Percentiles rank a stretch among this genome's conserved stretches.
phyloP scores from a whole-genome alignment of 164 flowering plant species.

The Piper longum region DNA sequence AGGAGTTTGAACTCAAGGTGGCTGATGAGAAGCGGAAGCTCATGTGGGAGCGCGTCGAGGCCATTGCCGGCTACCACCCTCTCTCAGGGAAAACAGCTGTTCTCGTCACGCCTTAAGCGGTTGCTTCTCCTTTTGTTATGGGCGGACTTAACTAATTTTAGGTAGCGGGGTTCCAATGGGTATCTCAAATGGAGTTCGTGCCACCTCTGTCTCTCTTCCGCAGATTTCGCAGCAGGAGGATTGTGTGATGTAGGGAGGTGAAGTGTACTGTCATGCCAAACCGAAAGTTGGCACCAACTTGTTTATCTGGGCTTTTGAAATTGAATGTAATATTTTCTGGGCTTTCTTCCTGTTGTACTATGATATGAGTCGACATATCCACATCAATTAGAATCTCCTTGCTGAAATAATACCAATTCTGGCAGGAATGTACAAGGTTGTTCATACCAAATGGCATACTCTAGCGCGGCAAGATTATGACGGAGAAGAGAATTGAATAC shows the following conservation, averaged over 20 bases:
- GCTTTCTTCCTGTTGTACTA: neutral
- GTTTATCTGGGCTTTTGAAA: neutral
- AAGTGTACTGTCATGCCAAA: slow-evolving; percentile 1
- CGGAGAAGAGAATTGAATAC: too few relatives aligned
- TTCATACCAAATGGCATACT: too few relatives aligned
- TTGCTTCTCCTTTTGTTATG: slow-evolving; percentile 4
- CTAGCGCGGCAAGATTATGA: too few relatives aligned
- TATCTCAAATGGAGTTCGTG: neutral
- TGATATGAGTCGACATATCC: too few relatives aligned
- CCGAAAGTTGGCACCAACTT: neutral
- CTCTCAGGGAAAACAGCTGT: slow-evolving; percentile 58
- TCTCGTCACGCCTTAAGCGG: slow-evolving; percentile 33
- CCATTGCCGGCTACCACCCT: slow-evolving; percentile 46
- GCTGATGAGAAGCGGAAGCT: slow-evolving; percentile 40
- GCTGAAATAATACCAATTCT: too few relatives aligned
- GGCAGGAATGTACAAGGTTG: too few relatives aligned
- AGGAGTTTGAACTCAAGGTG: slow-evolving; percentile 25
- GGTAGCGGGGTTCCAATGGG: neutral
- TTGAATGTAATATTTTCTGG: neutral
- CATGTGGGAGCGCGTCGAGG: slow-evolving; percentile 61
- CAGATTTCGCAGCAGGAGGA: neutral
- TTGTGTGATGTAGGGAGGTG: neutral
- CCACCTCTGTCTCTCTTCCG: neutral
- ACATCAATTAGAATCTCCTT: too few relatives aligned
- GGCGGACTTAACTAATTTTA: slow-evolving; percentile 6